Evolutionary conservation across 306 rosid species (phyloP), one percentile per base, ranked within the genome.

Genomic region (Macrotyloma uniflorum): DNA sequence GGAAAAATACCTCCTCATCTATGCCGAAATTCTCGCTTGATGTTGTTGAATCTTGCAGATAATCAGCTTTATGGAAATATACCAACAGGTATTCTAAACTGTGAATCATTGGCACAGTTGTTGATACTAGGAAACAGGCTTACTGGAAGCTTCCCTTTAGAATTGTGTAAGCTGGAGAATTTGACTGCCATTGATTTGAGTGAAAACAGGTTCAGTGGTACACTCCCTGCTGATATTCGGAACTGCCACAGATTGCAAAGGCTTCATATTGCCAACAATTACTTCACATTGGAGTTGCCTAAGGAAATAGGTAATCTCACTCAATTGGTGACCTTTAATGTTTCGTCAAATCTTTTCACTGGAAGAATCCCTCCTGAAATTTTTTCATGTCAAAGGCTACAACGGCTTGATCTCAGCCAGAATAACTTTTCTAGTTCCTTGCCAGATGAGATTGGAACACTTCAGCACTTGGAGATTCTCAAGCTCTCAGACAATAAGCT

Each of bases 381-480:
- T 66, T 72, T 90, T 69, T 83, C 84, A 49, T 93, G 98, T 82
- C 84, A 75, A 83, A 88, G 15, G 90, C 97, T 96, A 61, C 99
- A 96, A 62, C 88, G 99, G 51, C 97, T 96, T 12, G 99, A 96
- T 78, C 90, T 96, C 78, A 91, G 99, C 70, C 76, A 33, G 42
- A 96, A 96, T 63, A 84, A 73, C 73, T 93, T 96, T 46, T 46
- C 55, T 4, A 91, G 84, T 54, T 73, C 90, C 72, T 86, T 96
- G 75, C 99, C 96, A 2, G 47, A 72, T 77, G 93, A 90, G 87
- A 69, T 93, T 8, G 99, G 98, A 84, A 88, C 90, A 28, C 93
- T 96, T 73, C 85, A 81, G 26, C 93, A 93, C 49, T 79, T 96
- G 90, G 99, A 96, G 91, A 75, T 91, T 68, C 94, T 96, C 86